Evolutionary conservation across 148 eudicot species (phyloP).

Genomic region (Rhododendron ferrugineum): DNA sequence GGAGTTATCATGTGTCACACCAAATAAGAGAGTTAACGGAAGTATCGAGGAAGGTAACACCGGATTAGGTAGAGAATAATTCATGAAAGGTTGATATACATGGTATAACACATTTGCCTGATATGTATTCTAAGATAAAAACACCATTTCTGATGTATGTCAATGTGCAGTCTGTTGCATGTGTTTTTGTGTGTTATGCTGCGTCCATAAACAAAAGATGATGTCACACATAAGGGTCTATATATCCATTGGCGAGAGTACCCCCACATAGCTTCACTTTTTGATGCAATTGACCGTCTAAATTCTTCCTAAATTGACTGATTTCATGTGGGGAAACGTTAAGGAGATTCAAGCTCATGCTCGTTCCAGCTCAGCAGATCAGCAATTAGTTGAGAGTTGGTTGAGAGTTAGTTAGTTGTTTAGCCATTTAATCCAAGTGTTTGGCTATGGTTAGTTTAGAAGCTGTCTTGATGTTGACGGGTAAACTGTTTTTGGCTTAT

Average conservation of each 20-base stretch:
- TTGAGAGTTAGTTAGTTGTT: too few species aligned
- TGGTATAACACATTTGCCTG: background rate
- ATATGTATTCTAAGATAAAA: background rate
- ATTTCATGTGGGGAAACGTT: background rate
- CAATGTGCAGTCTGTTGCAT: background rate
- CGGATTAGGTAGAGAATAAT: background rate
- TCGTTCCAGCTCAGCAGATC: too few species aligned
- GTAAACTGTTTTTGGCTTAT: too few species aligned
- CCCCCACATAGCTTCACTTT: background rate
- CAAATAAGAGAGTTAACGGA: background rate
- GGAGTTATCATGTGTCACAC: background rate
- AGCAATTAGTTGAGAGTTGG: too few species aligned
- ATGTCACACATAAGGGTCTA: background rate
- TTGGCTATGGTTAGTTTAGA: too few species aligned
- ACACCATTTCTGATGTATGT: background rate
- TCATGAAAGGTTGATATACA: background rate
- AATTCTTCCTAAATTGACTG: background rate
- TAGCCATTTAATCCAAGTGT: too few species aligned
- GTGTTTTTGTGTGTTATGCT: background rate
- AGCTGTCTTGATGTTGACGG: too few species aligned
- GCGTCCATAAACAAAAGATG: background rate
- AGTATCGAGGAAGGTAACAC: background rate
- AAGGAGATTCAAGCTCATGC: too few species aligned
- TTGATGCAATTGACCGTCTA: background rate
- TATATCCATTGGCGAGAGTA: background rate